Base-by-base conservation (phyloP, 768 basidiomycete species). In the Tylopilus sp. region DNA sequence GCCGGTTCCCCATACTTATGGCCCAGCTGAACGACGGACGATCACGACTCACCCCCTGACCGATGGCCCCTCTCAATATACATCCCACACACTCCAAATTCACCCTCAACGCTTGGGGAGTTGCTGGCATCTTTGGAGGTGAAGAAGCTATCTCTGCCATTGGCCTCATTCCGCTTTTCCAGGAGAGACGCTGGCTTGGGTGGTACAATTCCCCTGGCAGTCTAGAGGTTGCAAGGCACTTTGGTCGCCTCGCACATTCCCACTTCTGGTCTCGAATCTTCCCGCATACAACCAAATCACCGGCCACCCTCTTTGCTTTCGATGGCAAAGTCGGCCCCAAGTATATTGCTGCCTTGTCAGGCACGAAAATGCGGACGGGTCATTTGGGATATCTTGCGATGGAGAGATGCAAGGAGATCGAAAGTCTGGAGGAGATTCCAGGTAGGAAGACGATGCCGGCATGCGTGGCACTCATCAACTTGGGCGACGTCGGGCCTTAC, bases 191-290 rank as follows among this genome's bases (percentile, higher is more conserved):
- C 11, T 72, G 65, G 64, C 52, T 72, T 12, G 68, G 71, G 24
- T 72, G 69, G 68, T 72, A 71, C 45, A 72, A 72, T 34, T 58
- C 68, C 13, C 71, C 71, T 0, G 71, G 71, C 21, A 67, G 67
- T 46, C 59, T 65, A 29, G 48, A 53, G 24, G 57, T 72, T 13
- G 71, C 71, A 17, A 63, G 58, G 41, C 56, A 57, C 19, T 67
- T 71, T 19, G 66, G 63, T 10, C 48, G 56, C n/a, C 60, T 71
- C 22, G 65, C 69, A 3, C 54, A 52, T 13, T 62, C 63, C 24
- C 56, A 47, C 24, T 31, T 70, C 45, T 70, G 66, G 66, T 41
- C 54, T 40, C 59, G 52, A 2, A 17, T 68, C 12, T 68, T 63
- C 50, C 67, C 68, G 13, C 58, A 64, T 12, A 50, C 50, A 8